phyloP scores from a whole-genome alignment of 805 yeast genomes.

The Lachancea sp. region DNA sequence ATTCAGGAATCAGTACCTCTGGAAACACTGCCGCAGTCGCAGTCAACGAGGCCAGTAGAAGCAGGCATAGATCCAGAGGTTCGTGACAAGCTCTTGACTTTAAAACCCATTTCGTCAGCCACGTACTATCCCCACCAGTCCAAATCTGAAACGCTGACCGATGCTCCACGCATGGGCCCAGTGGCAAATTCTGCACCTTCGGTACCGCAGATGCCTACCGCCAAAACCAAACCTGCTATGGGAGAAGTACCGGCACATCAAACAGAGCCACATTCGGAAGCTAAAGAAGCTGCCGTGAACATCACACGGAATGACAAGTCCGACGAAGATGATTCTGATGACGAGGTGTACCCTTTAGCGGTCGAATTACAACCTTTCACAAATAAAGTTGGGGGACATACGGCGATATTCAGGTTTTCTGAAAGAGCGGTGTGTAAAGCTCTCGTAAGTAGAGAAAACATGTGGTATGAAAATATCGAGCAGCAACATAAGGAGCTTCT shows the following conservation, averaged over 20 bases:
- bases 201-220: not conserved
- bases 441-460: slow-evolving; percentile 80
- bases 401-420: slow-evolving; percentile 89
- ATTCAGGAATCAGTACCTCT: not conserved
- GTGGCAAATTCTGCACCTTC: slow-evolving; percentile 9
- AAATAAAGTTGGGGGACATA: slow-evolving; percentile 96
- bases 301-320: not conserved
- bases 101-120: slow-evolving; percentile 64
- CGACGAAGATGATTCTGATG: slow-evolving; percentile 23
- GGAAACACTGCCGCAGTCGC: not conserved
- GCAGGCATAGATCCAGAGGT: not conserved
- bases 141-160: not conserved
- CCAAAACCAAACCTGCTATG: not conserved
- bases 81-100: slow-evolving; percentile 9
- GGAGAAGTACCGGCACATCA: not conserved
- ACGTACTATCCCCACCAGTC: slow-evolving; percentile 66
- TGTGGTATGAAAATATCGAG: slow-evolving; percentile 89
- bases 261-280: not conserved
- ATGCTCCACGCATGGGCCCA: not conserved
- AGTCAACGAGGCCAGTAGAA: not conserved
- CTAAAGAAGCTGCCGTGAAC: slow-evolving; percentile 7
- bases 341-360: slow-evolving; percentile 55
- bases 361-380: slow-evolving; percentile 88
- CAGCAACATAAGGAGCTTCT: slow-evolving; percentile 66
- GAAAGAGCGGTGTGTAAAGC: slow-evolving; percentile 92